These are phyloP conservation scores for Thalia dealbata DNA, from an alignment of 176 grass and related monocot genomes.

Conservation along the genomic window DNA sequence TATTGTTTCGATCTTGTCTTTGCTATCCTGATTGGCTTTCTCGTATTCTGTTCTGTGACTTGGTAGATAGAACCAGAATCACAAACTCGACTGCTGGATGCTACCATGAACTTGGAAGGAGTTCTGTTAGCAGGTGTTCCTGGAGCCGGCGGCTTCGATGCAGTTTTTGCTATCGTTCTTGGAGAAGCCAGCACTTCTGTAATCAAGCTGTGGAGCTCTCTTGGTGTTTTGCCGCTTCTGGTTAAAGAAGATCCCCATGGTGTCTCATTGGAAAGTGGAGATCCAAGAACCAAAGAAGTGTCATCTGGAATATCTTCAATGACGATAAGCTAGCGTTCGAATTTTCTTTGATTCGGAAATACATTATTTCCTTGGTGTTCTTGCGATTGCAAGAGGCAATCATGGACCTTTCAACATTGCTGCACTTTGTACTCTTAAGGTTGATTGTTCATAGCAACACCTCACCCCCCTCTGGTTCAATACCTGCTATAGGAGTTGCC, in stretches of 20 bases:
- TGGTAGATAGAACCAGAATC: conserved; percentile 85
- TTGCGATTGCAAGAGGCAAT: too few species aligned
- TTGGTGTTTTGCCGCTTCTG: conserved; percentile 62
- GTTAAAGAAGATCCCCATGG: conserved; percentile 65
- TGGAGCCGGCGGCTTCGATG: conserved; percentile 82
- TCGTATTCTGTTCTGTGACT: not conserved
- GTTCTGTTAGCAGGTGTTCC: conserved; percentile 86
- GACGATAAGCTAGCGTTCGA: not conserved
- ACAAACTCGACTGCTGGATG: conserved; percentile 61
- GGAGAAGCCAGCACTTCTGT: conserved; percentile 56
- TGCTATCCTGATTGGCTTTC: not conserved
- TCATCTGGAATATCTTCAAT: conserved; percentile 45
- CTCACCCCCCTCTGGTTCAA: not conserved
- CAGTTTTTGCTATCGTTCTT: conserved; percentile 69
- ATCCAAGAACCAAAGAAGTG: conserved; percentile 77
- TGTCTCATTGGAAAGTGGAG: conserved; percentile 71
- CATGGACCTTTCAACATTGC: too few species aligned
- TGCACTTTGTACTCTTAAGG: too few species aligned
- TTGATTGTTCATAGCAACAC: too few species aligned
- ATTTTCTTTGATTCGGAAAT: not conserved
- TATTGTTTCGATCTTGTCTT: not conserved
- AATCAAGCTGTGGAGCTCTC: conserved; percentile 51
- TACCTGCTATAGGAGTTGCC: not conserved
- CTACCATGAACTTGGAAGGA: conserved; percentile 77
- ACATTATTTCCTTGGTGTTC: too few species aligned